Percentiles rank a stretch among this genome's conserved stretches.
Evolutionary conservation across 139 green algal genomes (phyloP).

Genomic region (Pleodorina starrii): DNA sequence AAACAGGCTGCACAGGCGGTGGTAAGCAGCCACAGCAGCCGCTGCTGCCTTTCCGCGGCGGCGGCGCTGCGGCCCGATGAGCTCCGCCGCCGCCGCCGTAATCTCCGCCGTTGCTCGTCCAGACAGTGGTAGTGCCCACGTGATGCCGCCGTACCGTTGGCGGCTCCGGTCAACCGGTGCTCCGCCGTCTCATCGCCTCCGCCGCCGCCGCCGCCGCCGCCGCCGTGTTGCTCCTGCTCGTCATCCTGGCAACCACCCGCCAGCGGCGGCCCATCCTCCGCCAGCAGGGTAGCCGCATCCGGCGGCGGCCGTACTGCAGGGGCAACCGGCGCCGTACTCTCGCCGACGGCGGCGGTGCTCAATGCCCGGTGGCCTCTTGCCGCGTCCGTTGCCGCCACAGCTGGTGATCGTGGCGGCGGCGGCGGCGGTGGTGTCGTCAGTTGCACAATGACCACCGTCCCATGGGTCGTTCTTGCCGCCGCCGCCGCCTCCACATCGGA

Average conservation of each 20-base stretch:
- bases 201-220: neutral
- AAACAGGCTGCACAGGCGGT: conserved; percentile 13
- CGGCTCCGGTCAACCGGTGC: neutral
- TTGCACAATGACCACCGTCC: neutral
- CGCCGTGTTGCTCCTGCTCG: no score
- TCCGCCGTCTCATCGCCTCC: neutral
- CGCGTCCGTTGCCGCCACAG: no score
- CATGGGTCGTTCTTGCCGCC: neutral
- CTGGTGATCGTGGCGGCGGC: no score
- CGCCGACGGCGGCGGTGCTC: no score
- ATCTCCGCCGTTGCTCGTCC: no score
- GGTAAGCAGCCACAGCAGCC: conserved; percentile 48
- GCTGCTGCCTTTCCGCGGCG: neutral
- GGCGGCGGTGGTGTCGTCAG: neutral
- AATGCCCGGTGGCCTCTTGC: no score
- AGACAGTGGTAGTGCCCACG: conserved; percentile 21
- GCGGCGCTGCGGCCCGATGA: neutral
- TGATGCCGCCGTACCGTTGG: conserved; percentile 4
- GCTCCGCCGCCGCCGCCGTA: neutral
- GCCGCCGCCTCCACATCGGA: no score
- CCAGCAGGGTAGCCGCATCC: no score
- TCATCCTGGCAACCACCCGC: no score
- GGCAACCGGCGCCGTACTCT: no score
- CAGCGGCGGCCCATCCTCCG: no score
- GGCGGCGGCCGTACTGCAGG: no score